Conservation (phyloP, 2,329 filamentous ascomycete species). For the Trichoderma pleuroti region DNA sequence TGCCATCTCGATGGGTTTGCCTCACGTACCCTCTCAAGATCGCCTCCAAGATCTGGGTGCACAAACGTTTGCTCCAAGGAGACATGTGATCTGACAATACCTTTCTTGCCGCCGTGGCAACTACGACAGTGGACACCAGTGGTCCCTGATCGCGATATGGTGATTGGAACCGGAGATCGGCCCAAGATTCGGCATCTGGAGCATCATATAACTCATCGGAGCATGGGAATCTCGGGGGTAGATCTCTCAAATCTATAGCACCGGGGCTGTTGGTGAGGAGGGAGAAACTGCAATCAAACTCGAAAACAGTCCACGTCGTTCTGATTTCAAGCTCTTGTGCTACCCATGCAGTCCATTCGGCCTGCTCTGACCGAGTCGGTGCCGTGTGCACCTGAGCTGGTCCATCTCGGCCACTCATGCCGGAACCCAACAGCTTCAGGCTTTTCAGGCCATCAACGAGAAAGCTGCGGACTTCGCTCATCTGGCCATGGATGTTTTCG, state of each 20-base stretch:
- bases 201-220: conserved; percentile 31
- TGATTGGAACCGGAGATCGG: conserved; percentile 23
- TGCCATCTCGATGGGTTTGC: conserved; percentile 23
- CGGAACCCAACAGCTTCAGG: conserved; percentile 27
- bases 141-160: conserved; percentile 9
- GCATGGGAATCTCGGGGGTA: conserved; percentile 29
- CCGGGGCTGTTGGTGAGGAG: conserved; percentile 30
- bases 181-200: conserved; percentile 28
- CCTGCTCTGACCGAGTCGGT: neutral
- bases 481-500: conserved; percentile 30
- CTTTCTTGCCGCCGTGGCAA: conserved; percentile 1
- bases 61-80: conserved; percentile 30
- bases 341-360: conserved; percentile 28
- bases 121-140: conserved; percentile 13
- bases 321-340: conserved; percentile 26
- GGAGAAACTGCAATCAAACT: conserved; percentile 33
- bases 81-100: conserved; percentile 22
- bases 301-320: conserved; percentile 32
- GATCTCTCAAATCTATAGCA: conserved; percentile 30
- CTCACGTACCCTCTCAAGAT: conserved; percentile 29
- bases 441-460: conserved; percentile 30
- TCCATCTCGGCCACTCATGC: neutral
- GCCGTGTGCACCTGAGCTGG: neutral
- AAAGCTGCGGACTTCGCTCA: conserved; percentile 29
- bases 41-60: conserved; percentile 30